These are phyloP conservation scores for Cercophora samala DNA, from an alignment of 495 filamentous ascomycete species.

Conservation along the genomic window DNA sequence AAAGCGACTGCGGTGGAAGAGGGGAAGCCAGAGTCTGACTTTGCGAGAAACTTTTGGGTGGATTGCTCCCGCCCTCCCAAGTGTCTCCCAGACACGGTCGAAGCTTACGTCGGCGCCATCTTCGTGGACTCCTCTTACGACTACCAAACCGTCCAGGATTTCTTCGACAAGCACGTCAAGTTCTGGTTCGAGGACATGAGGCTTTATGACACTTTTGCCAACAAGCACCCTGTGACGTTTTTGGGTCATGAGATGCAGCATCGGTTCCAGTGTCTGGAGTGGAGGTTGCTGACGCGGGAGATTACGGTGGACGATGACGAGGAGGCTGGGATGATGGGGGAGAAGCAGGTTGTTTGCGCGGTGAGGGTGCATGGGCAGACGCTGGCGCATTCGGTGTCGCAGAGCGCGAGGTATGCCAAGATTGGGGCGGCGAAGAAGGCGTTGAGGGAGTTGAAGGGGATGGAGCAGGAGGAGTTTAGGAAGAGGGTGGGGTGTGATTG, in stretches of 20 bases:
- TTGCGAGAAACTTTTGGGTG: conserved; percentile 77
- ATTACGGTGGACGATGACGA: conserved; percentile 15
- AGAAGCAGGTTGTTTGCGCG: conserved; percentile 59
- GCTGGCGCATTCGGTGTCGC: conserved; percentile 58
- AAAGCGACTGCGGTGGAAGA: conserved; percentile 38
- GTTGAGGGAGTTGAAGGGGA: conserved; percentile 52
- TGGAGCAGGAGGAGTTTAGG: conserved; percentile 59
- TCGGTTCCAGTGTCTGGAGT: conserved; percentile 48
- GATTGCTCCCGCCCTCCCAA: conserved; percentile 71
- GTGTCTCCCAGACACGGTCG: conserved; percentile 82
- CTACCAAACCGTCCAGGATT: conserved; percentile 66
- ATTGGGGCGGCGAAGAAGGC: conserved; percentile 68
- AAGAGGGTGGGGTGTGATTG: conserved; percentile 63
- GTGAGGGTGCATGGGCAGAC: conserved; percentile 73
- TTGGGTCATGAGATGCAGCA: conserved; percentile 43
- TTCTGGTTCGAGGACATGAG: conserved; percentile 85
- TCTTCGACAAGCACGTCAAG: conserved; percentile 69
- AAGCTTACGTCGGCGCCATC: conserved; percentile 84
- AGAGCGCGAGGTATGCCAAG: conserved; percentile 68
- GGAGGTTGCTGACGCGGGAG: conserved; percentile 35
- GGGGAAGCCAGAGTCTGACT: conserved; percentile 39
- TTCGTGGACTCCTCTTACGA: conserved; percentile 90
- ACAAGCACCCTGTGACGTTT: conserved; percentile 71
- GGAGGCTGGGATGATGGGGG: conserved; percentile 34
- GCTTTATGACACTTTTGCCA: conserved; percentile 84